A percentile compares a stretch with the other conserved stretches of the same genome.
Evolutionary conservation across 1,284 basidiomycete species (phyloP).

Genomic region (Heterobasidion occidentale): DNA sequence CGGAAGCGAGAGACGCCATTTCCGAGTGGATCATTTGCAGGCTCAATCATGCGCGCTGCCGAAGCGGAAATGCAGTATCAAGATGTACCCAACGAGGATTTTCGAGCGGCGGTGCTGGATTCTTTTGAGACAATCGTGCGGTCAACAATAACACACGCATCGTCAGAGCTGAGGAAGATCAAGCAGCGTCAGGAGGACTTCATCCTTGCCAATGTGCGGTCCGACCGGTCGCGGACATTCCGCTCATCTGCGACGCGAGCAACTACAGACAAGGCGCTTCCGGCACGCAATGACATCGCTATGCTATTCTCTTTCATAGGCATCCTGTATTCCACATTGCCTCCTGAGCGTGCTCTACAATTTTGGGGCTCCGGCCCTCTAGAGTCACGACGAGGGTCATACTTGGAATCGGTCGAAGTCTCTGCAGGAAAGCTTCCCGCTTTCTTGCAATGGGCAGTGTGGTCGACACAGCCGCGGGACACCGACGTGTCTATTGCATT

Average conservation of each 20-base stretch:
- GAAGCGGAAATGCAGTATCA: constrained; percentile 39
- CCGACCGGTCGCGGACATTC: constrained; percentile 43
- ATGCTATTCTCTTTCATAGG: constrained; percentile 81
- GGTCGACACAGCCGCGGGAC: constrained; percentile 73
- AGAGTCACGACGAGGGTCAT: constrained; percentile 32
- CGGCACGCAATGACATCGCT: constrained; percentile 77
- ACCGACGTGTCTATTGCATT: constrained; percentile 69
- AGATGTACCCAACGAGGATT: constrained; percentile 57
- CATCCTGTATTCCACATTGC: constrained; percentile 67
- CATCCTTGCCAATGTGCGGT: constrained; percentile 54
- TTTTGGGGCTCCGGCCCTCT: constrained; percentile 74
- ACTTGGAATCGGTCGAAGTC: constrained; percentile 49
- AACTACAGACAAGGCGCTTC: constrained; percentile 14
- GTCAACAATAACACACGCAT: constrained; percentile 71
- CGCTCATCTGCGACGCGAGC: constrained; percentile 34
- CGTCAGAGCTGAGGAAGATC: constrained; percentile 84
- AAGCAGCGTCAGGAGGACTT: constrained; percentile 89
- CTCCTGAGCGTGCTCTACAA: constrained; percentile 70
- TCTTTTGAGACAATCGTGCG: constrained; percentile 70
- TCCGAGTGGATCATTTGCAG: constrained; percentile 38
- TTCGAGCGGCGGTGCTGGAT: constrained; percentile 55
- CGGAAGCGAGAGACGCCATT: constrained; percentile 34
- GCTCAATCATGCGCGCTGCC: constrained; percentile 21
- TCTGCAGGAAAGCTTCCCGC: constrained; percentile 62
- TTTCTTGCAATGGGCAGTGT: constrained; percentile 84